A percentile compares a stretch with the other conserved stretches of the same genome.
phyloP scores from a whole-genome alignment of 1,139 yeast genomes.

The Pichia sp. region DNA sequence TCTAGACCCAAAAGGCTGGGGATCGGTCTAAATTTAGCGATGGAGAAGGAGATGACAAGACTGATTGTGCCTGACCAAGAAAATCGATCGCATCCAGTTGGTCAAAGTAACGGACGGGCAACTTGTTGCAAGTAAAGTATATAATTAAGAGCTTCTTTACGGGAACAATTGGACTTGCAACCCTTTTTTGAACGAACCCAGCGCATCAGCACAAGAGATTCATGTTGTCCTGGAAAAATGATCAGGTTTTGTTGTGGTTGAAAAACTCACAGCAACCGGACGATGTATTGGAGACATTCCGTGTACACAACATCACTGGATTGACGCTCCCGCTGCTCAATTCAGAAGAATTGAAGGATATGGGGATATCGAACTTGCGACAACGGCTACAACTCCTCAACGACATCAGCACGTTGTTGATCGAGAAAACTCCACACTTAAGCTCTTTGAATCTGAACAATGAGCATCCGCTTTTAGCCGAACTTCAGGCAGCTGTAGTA shows the following conservation, averaged over 20 bases:
- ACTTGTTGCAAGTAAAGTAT: no score
- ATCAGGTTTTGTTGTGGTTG: slow-evolving; percentile 30
- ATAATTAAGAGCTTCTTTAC: no score
- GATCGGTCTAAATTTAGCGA: no score
- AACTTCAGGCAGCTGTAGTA: slow-evolving; percentile 26
- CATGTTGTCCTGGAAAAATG: slow-evolving; percentile 27
- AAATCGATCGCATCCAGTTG: no score
- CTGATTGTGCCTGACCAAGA: no score
- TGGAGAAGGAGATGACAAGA: no score
- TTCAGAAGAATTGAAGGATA: slow-evolving; percentile 56
- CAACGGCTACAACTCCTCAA: slow-evolving; percentile 47
- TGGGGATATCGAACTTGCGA: slow-evolving; percentile 45
- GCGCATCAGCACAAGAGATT: background rate
- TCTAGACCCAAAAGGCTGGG: background rate
- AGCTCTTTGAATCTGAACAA: slow-evolving; percentile 17
- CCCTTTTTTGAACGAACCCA: no score
- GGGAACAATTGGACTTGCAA: background rate
- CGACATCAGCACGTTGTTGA: slow-evolving; percentile 44
- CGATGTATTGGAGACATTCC: slow-evolving; percentile 34
- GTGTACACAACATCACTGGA: slow-evolving; percentile 60
- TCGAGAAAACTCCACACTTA: slow-evolving; percentile 31
- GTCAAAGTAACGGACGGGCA: no score
- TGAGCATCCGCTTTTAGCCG: slow-evolving; percentile 24
- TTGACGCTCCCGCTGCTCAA: slow-evolving; percentile 54
- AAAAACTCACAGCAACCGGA: slow-evolving; percentile 23